Percentiles rank a stretch among this genome's conserved stretches.
These are phyloP conservation scores for Ophiostoma triangulosporum DNA, from an alignment of 2,329 filamentous ascomycete species.

Conservation along the genomic window DNA sequence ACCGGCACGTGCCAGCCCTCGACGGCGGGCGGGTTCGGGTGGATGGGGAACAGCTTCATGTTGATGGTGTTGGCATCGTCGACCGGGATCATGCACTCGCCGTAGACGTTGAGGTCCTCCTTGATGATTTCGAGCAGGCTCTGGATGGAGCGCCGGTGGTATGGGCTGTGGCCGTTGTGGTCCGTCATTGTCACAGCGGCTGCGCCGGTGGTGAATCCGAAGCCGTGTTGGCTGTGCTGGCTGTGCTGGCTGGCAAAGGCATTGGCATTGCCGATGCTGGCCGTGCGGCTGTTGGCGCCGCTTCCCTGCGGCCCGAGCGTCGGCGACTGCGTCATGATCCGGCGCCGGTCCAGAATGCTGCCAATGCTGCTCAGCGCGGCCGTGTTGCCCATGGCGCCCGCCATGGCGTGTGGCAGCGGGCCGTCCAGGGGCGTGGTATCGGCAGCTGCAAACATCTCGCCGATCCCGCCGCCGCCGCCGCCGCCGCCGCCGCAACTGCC, in stretches of 20 bases:
- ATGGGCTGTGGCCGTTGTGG: constrained; percentile 10
- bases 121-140: constrained; percentile 68
- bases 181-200: not conserved
- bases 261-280: constrained; percentile 18
- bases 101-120: constrained; percentile 90
- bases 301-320: constrained; percentile 37
- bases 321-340: constrained; percentile 1
- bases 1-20: constrained; percentile 87
- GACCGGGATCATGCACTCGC: constrained; percentile 96
- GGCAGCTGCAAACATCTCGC: not conserved
- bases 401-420: constrained; percentile 3
- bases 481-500: constrained; percentile 10
- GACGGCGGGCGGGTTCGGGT: constrained; percentile 62
- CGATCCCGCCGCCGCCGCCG: not conserved
- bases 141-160: constrained; percentile 54
- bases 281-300: constrained; percentile 20
- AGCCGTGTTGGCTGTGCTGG: not conserved
- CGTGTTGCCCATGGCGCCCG: not conserved
- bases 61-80: constrained; percentile 92
- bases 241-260: not conserved
- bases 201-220: constrained; percentile 18
- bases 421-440: not conserved
- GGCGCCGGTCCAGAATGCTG: constrained; percentile 3
- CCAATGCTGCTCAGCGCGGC: constrained; percentile 3
- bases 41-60: constrained; percentile 85